These are phyloP conservation scores for Inosperma sp. DNA, from an alignment of 768 basidiomycete species.

Conservation along the genomic window DNA sequence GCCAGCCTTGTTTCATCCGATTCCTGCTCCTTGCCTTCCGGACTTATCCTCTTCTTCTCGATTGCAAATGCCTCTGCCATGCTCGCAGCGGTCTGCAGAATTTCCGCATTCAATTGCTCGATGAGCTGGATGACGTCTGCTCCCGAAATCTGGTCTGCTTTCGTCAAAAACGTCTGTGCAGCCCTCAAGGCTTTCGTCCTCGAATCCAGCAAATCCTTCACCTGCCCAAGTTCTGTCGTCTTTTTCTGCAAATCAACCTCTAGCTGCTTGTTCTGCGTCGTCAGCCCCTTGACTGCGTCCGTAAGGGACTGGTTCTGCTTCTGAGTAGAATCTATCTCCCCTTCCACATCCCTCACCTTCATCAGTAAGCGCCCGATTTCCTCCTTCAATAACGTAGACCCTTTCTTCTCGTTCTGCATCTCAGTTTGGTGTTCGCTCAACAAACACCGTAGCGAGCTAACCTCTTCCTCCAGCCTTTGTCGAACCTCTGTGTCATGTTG, in stretches of 20 bases:
- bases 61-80: slow-evolving; percentile 43
- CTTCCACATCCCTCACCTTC: slow-evolving; percentile 17
- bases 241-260: slow-evolving; percentile 17
- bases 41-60: slow-evolving; percentile 20
- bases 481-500: slow-evolving; percentile 7
- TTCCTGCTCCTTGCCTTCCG: slow-evolving; percentile 17
- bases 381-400: slow-evolving; percentile 13
- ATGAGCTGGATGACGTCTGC: slow-evolving; percentile 45
- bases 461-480: slow-evolving; percentile 12
- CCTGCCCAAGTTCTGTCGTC: slow-evolving; percentile 21
- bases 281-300: slow-evolving; percentile 16
- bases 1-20: slow-evolving; percentile 27
- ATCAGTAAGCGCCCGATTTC: slow-evolving; percentile 16
- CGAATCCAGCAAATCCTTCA: slow-evolving; percentile 31
- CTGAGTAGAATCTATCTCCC: slow-evolving; percentile 18
- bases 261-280: slow-evolving; percentile 18
- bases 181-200: slow-evolving; percentile 47
- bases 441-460: slow-evolving; percentile 15
- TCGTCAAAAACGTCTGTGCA: slow-evolving; percentile 46
- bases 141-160: slow-evolving; percentile 42
- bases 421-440: slow-evolving; percentile 20
- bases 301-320: slow-evolving; percentile 18
- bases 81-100: slow-evolving; percentile 46
- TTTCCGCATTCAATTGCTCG: slow-evolving; percentile 45
- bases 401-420: slow-evolving; percentile 19